Percentiles rank a stretch among this genome's conserved stretches.
Evolutionary conservation across 805 yeast species (phyloP).

Genomic region (Candida dajiaensis): DNA sequence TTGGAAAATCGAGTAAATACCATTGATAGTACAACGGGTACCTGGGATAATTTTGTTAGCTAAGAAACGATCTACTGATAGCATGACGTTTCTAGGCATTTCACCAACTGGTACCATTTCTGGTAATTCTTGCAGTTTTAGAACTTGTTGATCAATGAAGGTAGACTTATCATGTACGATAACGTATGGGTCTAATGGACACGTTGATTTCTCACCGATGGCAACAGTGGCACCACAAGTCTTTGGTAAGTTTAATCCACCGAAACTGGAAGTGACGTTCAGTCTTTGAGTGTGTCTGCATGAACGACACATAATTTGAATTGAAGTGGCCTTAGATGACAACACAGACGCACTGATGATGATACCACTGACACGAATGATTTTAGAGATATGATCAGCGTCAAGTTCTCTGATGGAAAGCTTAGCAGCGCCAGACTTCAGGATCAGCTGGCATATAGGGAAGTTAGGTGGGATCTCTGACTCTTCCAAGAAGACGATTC

Average conservation of each 20-base stretch:
- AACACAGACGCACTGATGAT: conserved; percentile 87
- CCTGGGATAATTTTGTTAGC: conserved; percentile 94
- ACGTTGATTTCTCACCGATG: conserved; percentile 48
- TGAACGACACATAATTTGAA: conserved; percentile 79
- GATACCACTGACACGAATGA: conserved; percentile 89
- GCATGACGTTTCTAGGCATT: conserved; percentile 88
- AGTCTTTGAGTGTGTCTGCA: conserved; percentile 78
- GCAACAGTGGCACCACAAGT: conserved; percentile 53
- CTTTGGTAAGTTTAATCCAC: conserved; percentile 62
- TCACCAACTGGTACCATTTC: conserved; percentile 99
- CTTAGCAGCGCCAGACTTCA: conserved; percentile 66
- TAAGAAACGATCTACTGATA: conserved; percentile 84
- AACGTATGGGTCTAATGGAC: conserved; percentile 91
- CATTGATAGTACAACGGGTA: conserved; percentile 84
- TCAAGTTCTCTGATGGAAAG: conserved; percentile 76
- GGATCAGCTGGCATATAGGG: conserved; percentile 79
- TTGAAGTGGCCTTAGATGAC: conserved; percentile 77
- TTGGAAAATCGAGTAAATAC: conserved; percentile 89
- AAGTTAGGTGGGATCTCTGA: conserved; percentile 47
- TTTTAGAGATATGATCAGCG: conserved; percentile 82
- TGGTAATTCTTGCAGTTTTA: conserved; percentile 94
- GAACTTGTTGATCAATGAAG: conserved; percentile 92
- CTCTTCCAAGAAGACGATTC: conserved; percentile 43
- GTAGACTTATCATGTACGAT: conserved; percentile 89
- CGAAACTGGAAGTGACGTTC: conserved; percentile 60